A percentile compares a stretch with the other conserved stretches of the same genome.
Evolutionary conservation across 345 rosid species (phyloP).

Genomic region (Cochlearia excelsa): DNA sequence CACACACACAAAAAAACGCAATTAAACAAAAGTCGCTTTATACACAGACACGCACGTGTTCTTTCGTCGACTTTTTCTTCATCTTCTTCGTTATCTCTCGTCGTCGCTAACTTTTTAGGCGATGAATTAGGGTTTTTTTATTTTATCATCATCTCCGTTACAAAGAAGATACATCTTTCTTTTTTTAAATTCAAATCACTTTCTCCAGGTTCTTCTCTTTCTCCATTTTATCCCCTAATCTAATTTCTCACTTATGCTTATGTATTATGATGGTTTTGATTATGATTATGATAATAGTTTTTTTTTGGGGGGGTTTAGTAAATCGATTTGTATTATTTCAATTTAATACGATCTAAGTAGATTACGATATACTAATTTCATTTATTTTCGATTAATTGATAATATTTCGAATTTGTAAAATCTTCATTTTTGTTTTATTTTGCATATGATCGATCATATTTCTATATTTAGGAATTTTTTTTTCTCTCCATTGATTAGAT

Average conservation of each 20-base stretch:
- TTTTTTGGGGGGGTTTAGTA: neutral
- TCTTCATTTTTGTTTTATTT: too few species aligned
- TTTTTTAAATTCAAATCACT: too few species aligned
- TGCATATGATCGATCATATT: too few species aligned
- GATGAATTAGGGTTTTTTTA: slow-evolving; percentile 33
- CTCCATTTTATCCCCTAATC: neutral
- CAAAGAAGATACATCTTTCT: neutral
- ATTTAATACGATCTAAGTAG: slow-evolving; percentile 15
- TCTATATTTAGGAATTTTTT: too few species aligned
- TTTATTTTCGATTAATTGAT: neutral
- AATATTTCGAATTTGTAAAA: too few species aligned
- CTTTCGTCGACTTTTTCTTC: slow-evolving; percentile 35
- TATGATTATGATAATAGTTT: neutral
- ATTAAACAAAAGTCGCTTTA: slow-evolving; percentile 38
- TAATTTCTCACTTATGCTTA: neutral
- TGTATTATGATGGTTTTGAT: neutral
- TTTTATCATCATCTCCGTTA: neutral
- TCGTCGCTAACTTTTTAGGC: slow-evolving; percentile 10
- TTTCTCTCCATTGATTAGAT: too few species aligned
- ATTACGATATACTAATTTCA: neutral
- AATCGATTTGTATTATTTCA: slow-evolving; percentile 12
- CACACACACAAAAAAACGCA: slow-evolving; percentile 35
- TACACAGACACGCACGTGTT: slow-evolving; percentile 25
- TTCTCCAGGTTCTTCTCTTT: neutral
- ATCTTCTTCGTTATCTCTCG: slow-evolving; percentile 9